phyloP scores from a whole-genome alignment of 805 yeast species.

The Ogataea salicorniae region DNA sequence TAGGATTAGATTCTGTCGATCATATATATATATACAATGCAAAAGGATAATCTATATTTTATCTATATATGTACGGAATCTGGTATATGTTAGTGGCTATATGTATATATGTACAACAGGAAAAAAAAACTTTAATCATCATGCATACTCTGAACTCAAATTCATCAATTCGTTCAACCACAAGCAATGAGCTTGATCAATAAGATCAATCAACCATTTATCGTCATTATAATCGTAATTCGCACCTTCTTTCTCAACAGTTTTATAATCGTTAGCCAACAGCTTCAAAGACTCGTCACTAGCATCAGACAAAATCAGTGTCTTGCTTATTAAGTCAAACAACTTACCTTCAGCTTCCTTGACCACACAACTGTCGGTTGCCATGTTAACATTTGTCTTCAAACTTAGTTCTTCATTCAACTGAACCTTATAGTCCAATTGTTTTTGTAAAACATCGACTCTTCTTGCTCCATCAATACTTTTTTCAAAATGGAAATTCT shows the following conservation, averaged over 20 bases:
- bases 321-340: too few species aligned
- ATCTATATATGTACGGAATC: too few species aligned
- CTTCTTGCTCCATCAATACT: slow-evolving; percentile 16
- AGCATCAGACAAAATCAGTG: too few species aligned
- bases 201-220: slow-evolving; percentile 3
- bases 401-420: neutral
- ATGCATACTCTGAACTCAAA: neutral
- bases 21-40: too few species aligned
- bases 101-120: too few species aligned
- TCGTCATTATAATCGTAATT: neutral
- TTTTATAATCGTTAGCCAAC: slow-evolving; percentile 1
- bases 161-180: neutral
- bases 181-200: neutral
- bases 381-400: neutral
- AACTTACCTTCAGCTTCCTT: too few species aligned
- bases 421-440: slow-evolving; percentile 12
- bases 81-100: too few species aligned
- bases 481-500: slow-evolving; percentile 11
- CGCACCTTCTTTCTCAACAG: neutral
- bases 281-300: neutral
- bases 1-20: too few species aligned
- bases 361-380: too few species aligned
- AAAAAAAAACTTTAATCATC: neutral
- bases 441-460: slow-evolving; percentile 13
- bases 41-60: too few species aligned